These are phyloP conservation scores for Tetrahymena thermophila DNA, from an alignment of 73 alveolate species.

Conservation along the genomic window DNA sequence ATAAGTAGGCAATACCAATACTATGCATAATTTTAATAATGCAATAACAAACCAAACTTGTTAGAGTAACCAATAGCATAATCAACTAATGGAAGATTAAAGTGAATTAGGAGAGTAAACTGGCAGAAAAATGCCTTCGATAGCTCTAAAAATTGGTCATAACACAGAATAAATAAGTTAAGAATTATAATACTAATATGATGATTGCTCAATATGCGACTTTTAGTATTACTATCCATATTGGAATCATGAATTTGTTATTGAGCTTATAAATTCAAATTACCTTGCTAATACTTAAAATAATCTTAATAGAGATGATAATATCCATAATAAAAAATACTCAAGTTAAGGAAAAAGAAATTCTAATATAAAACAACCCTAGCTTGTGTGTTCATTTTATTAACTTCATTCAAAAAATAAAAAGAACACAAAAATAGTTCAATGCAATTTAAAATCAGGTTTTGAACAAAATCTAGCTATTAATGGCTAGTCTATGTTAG, in stretches of 20 bases:
- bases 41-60: not conserved
- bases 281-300: no score
- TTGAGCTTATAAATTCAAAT: not conserved
- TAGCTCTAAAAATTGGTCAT: not conserved
- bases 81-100: not conserved
- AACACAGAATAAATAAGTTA: not conserved
- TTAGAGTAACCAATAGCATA: no score
- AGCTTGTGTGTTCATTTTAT: not conserved
- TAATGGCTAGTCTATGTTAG: not conserved
- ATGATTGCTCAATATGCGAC: not conserved
- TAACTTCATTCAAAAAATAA: not conserved
- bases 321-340: not conserved
- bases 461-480: not conserved
- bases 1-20: not conserved
- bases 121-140: not conserved
- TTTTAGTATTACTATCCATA: not conserved
- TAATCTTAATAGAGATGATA: not conserved
- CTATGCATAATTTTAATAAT: not conserved
- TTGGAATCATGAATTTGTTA: not conserved
- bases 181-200: not conserved
- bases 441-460: not conserved
- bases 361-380: not conserved
- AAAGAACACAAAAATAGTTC: no score
- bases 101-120: not conserved
- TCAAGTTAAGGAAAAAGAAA: no score